Conservation (phyloP, 768 basidiomycete species). For the Amanita subjunquillea region DNA sequence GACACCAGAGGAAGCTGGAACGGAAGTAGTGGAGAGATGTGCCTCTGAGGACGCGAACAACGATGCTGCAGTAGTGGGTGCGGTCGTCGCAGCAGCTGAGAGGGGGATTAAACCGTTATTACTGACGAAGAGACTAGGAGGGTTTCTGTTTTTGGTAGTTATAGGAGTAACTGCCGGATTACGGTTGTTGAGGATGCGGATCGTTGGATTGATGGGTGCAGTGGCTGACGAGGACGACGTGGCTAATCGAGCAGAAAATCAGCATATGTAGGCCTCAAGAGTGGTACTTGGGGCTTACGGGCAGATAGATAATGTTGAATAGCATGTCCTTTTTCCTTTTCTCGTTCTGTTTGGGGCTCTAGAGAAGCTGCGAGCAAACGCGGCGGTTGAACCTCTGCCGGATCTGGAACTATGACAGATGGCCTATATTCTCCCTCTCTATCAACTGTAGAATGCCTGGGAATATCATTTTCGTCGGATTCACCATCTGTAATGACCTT, state of each 20-base stretch:
- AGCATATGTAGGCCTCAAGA: too few relatives aligned
- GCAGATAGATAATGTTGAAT: not conserved
- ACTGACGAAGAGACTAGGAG: slow-evolving; percentile 4
- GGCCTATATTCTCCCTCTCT: not conserved
- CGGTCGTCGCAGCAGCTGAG: not conserved
- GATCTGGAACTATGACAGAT: not conserved
- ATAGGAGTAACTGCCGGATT: not conserved
- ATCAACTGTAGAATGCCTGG: slow-evolving; percentile 8
- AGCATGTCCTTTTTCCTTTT: not conserved
- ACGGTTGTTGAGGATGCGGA: not conserved
- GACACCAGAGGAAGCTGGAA: not conserved
- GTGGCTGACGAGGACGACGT: not conserved
- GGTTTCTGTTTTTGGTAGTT: not conserved
- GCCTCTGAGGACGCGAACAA: slow-evolving; percentile 2
- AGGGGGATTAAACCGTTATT: slow-evolving; percentile 2
- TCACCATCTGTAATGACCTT: not conserved
- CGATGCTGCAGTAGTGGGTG: slow-evolving; percentile 4
- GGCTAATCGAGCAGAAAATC: not conserved
- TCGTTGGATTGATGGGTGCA: not conserved
- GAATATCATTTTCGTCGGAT: slow-evolving; percentile 13
- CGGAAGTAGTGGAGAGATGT: not conserved
- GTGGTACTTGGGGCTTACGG: not conserved
- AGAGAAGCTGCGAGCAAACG: slow-evolving; percentile 30
- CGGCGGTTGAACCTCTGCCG: slow-evolving; percentile 22
- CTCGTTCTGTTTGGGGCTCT: slow-evolving; percentile 15